Evolutionary conservation across 495 filamentous ascomycete genomes (phyloP), one percentile per base, ranked within the genome.

Genomic region (Hyaloscypha variabilis): DNA sequence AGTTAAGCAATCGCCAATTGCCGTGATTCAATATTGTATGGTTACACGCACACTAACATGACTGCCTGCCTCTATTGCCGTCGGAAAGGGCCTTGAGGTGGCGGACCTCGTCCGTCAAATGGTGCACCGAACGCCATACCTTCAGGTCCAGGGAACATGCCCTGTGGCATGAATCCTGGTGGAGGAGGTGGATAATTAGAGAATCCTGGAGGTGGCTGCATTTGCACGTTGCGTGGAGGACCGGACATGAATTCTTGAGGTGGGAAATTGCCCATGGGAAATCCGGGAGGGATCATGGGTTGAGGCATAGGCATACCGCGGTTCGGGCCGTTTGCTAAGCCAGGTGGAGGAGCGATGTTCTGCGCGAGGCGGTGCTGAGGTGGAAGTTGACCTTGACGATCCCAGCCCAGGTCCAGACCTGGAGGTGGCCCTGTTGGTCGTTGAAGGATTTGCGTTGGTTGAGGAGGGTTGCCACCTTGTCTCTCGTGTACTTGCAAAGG

Each of bases 361-460:
- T 63, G 69, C n/a, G 28, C 30, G 23, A 69, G 49, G n/a, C 59
- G 60, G 46, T 68, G 69, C 50, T 70, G 83, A 59, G 79, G 75
- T 58, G 74, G 76, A 6, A 73, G 75, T 11, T 77, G 76, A 23
- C 75, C 73, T 39, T 79, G 79, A 51, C 76, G 78, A 52, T 62
- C 72, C 70, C 70, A 71, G 4, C 68, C 70, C 30, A 66, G 26
- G 14, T 86, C 83, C 0, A 78, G 76, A 10, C 81, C 71, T 52
- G 81, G 71, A 17, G 78, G 82, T 50, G 82, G 82, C 28, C 31
- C 31, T 6, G 31, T 34, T 21, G 78, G 79, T 14, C 83, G 81
- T 68, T 85, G 83, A 23, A 86, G 74, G 50, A 86, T 86, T 64
- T 85, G 82, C 6, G 83, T 86, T 11, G 81, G 81, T 60, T 79